Evolutionary conservation across 2,329 filamentous ascomycete genomes (phyloP), one percentile per base, ranked within the genome.

Genomic region (Corynespora cassiicola): DNA sequence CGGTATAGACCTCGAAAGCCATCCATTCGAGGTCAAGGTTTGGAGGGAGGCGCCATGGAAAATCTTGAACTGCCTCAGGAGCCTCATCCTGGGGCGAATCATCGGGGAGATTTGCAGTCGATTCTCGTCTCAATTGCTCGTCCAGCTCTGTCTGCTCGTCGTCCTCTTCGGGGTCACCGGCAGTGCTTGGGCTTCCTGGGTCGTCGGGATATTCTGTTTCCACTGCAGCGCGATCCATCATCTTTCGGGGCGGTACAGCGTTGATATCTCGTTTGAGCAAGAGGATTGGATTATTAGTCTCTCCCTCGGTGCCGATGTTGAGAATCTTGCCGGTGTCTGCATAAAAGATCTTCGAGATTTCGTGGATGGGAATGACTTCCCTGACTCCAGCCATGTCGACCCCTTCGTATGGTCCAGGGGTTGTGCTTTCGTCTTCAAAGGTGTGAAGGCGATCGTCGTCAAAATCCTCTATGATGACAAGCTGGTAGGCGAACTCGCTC

Each of bases 341-440:
- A 58, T 96, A 96, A 68, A 96, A 95, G 20, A 96, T 89, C 61
- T 95, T 96, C 5, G 90, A 88, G 5, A 96, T 80, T 56, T 88
- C 80, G 58, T 88, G 84, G 14, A 88, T 80, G 1, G 86, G 86
- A 11, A 89, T 70, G 23, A 81, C 74, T 50, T 87, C 83, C 30
- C 85, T 75, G 18, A 88, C 79, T 2, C 86, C 86, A 10, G 86
- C 85, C 9, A 75, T 66, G 3, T 64, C 45, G 20, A 88, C 75
- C 30, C 80, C 83, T 47, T 85, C 83, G 48, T 80, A 88, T 0
- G 72, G 72, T 2, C 75, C 75, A 6, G 80, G 80, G 31, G 79
- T 76, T 3, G 72, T 63, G 38, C 80, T 78, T 24, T 72, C 71
- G 2, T 86, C 81, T 28, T 87, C 84, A 39, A 81, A 81, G 0